These are phyloP conservation scores for Colletotrichum siamense DNA, from an alignment of 2,329 filamentous ascomycete species.

Conservation along the genomic window DNA sequence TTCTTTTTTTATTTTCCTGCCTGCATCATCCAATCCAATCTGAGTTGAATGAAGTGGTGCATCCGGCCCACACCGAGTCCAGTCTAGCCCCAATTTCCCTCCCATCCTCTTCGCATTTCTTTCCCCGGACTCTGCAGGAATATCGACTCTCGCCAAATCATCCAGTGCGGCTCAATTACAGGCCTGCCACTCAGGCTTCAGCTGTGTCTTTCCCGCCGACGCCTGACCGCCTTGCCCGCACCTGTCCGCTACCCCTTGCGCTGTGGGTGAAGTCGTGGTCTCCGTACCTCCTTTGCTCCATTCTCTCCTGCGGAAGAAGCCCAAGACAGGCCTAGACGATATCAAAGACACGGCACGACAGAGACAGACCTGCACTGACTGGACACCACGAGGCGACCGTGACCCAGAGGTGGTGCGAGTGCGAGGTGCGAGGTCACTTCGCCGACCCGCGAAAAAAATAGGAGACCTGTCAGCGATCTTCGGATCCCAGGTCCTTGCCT, in stretches of 20 bases:
- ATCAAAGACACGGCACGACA: not conserved
- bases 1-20: not conserved
- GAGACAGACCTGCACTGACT: not conserved
- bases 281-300: not conserved
- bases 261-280: not conserved
- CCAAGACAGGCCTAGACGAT: conserved; percentile 9
- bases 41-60: not conserved
- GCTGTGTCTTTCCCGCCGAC: not conserved
- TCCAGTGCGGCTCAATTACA: conserved; percentile 13
- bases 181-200: not conserved
- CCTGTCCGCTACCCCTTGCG: not conserved
- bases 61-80: not conserved
- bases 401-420: not conserved
- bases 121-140: conserved; percentile 16
- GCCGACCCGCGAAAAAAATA: not conserved
- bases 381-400: not conserved
- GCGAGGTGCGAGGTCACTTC: not conserved
- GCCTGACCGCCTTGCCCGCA: not conserved
- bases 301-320: not conserved
- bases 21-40: not conserved
- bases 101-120: not conserved
- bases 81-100: not conserved
- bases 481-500: not conserved
- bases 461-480: not conserved
- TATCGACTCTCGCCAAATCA: not conserved